Conservation (phyloP, 192 early-diverging fungal genomes). For the Rhizoclosmatium globosum region DNA sequence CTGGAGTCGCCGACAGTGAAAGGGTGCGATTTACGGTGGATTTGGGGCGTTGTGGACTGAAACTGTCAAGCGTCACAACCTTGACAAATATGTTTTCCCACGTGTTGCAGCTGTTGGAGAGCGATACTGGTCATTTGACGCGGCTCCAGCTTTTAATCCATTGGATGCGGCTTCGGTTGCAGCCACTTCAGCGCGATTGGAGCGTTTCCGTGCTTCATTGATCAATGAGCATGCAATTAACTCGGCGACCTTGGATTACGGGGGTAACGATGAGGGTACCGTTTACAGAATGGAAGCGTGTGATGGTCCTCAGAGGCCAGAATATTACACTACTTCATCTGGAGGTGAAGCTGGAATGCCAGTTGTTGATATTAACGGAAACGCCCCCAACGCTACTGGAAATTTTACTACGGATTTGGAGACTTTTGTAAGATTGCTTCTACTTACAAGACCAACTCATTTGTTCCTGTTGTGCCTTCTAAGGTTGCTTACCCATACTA, state of each 20-base stretch:
- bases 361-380: background rate
- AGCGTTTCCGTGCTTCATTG: conserved; percentile 23
- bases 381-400: background rate
- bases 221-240: conserved; percentile 26
- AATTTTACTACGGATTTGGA: background rate
- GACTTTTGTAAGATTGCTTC: conserved; percentile 1
- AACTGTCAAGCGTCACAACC: conserved; percentile 28
- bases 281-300: conserved; percentile 12
- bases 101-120: conserved; percentile 37
- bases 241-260: conserved; percentile 7
- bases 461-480: background rate
- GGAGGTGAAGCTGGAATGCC: background rate
- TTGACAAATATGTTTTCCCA: conserved; percentile 26
- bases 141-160: background rate
- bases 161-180: background rate
- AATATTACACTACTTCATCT: background rate
- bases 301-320: background rate
- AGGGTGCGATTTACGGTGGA: conserved; percentile 27
- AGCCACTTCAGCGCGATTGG: background rate
- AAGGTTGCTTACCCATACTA: conserved; percentile 3
- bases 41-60: conserved; percentile 32
- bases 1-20: conserved; percentile 6
- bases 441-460: conserved; percentile 1
- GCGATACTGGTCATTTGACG: conserved; percentile 33
- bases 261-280: conserved; percentile 14